These are phyloP conservation scores for Pseudogymnoascus sp. DNA, from an alignment of 2,329 filamentous ascomycete species.

Conservation along the genomic window DNA sequence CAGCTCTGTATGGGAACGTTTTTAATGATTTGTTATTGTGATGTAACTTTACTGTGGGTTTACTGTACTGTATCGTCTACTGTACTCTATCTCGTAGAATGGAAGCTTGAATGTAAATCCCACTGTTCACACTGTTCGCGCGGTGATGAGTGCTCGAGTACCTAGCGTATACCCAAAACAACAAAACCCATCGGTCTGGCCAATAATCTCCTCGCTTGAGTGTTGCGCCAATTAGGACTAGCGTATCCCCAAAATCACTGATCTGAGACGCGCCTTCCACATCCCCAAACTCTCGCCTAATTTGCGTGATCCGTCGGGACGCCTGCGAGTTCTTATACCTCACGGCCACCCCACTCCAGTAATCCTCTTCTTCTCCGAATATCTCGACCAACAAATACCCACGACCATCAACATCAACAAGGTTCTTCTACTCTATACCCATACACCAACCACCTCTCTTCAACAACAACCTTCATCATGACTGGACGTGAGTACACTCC, in stretches of 20 bases:
- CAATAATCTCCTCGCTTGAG: neutral
- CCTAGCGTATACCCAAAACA: neutral
- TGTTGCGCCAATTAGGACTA: neutral
- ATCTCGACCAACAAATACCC: neutral
- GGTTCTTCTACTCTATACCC: conserved; percentile 8
- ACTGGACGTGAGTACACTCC: conserved; percentile 45
- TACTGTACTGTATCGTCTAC: neutral
- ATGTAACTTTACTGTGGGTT: neutral
- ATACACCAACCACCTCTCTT: conserved; percentile 13
- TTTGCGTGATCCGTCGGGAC: conserved; percentile 16
- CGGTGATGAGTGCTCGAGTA: neutral
- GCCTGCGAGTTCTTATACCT: conserved; percentile 14
- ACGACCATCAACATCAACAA: conserved; percentile 12
- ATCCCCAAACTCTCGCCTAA: conserved; percentile 15
- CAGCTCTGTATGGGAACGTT: neutral
- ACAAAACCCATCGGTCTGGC: neutral
- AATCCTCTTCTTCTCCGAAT: neutral
- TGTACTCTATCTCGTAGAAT: neutral
- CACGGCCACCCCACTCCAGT: conserved; percentile 13
- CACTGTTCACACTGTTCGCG: neutral
- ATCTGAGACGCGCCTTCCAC: neutral
- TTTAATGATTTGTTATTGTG: neutral
- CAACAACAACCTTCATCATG: conserved; percentile 38
- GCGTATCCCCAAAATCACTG: conserved; percentile 5
- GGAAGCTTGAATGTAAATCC: neutral